phyloP scores from a whole-genome alignment of 2,329 filamentous ascomycete genomes.

The Alternaria brassicicola region DNA sequence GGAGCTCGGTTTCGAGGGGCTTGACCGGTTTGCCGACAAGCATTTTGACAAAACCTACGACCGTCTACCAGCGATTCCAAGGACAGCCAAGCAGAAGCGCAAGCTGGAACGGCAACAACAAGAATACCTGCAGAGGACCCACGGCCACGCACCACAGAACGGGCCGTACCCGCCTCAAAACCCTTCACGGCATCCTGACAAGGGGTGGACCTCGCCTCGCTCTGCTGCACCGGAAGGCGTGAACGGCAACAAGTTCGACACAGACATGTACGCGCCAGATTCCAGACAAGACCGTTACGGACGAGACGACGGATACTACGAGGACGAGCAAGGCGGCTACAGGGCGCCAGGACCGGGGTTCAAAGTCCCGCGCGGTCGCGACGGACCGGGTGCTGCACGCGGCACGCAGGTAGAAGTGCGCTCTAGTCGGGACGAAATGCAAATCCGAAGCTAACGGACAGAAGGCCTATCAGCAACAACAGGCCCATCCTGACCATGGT shows the following conservation, averaged over 20 bases:
- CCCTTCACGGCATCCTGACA: constrained; percentile 8
- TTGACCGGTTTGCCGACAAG: constrained; percentile 37
- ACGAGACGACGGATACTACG: constrained; percentile 21
- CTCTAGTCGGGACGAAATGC: not conserved
- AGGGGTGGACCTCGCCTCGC: constrained; percentile 8
- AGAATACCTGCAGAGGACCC: not conserved
- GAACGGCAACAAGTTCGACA: constrained; percentile 5
- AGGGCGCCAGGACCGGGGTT: constrained; percentile 19
- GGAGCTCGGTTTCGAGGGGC: constrained; percentile 47
- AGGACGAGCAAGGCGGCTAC: constrained; percentile 24
- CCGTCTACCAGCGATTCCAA: constrained; percentile 19
- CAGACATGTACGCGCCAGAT: constrained; percentile 29
- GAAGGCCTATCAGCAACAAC: constrained; percentile 6
- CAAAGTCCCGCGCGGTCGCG: constrained; percentile 19
- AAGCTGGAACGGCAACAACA: constrained; percentile 16
- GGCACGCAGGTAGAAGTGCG: constrained; percentile 27
- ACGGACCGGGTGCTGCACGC: constrained; percentile 14
- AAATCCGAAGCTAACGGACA: constrained; percentile 1
- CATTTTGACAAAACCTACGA: constrained; percentile 40
- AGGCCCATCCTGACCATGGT: constrained; percentile 7
- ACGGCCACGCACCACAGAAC: not conserved
- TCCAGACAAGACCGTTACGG: constrained; percentile 18
- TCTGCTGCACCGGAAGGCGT: not conserved
- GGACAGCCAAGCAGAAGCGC: constrained; percentile 13
- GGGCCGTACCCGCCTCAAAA: not conserved